A percentile compares a stretch with the other conserved stretches of the same genome.
phyloP scores from a whole-genome alignment of 768 basidiomycete genomes.

The Lactifluus piperatus region DNA sequence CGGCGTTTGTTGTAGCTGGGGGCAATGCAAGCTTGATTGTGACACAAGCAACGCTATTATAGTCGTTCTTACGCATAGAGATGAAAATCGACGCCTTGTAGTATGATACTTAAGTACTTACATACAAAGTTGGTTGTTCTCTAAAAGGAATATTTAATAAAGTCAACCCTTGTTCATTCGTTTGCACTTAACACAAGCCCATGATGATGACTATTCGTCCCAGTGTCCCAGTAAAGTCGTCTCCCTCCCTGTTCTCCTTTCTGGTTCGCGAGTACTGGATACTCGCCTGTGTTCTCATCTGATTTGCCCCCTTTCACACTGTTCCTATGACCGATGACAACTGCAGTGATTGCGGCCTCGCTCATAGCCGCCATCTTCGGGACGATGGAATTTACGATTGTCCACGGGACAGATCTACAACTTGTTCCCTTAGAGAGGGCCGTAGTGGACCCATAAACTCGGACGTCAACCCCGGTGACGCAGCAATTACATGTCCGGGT shows the following conservation, averaged over 20 bases:
- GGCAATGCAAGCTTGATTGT: conserved; percentile 44
- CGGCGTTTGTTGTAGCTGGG: conserved; percentile 52
- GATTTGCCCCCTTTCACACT: background rate
- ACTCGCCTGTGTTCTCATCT: background rate
- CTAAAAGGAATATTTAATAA: background rate
- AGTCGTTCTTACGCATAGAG: background rate
- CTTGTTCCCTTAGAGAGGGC: background rate
- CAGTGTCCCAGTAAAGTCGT: background rate
- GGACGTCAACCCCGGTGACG: background rate
- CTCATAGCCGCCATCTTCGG: background rate
- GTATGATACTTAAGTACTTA: background rate
- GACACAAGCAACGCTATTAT: conserved; percentile 36
- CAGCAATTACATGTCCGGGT: background rate
- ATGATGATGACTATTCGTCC: background rate
- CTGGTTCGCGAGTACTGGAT: conserved; percentile 1
- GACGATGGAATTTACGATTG: conserved; percentile 12
- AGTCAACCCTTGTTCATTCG: background rate
- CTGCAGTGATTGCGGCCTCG: conserved; percentile 8
- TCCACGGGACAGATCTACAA: background rate
- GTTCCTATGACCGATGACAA: conserved; percentile 4
- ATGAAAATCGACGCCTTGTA: background rate
- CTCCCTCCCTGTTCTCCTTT: background rate
- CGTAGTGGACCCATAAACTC: background rate
- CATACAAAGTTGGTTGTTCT: background rate
- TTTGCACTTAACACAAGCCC: background rate